A percentile compares a stretch with the other conserved stretches of the same genome.
Evolutionary conservation across 148 eudicot genomes (phyloP).

Genomic region (Nepenthes mirabilis): DNA sequence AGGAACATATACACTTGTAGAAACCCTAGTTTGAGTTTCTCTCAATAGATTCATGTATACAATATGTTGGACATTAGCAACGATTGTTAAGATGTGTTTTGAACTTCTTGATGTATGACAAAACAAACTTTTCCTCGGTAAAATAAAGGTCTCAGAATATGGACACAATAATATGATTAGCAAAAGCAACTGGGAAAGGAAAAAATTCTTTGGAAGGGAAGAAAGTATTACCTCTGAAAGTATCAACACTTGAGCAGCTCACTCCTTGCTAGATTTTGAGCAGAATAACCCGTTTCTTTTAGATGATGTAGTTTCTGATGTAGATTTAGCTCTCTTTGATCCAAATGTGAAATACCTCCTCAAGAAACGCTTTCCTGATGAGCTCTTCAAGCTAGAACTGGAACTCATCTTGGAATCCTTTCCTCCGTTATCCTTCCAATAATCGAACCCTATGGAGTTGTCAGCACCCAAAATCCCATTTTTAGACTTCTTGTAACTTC

Average conservation of each 20-base stretch:
- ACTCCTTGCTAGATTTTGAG: conserved; percentile 70
- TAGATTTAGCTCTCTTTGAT: conserved; percentile 34
- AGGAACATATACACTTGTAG: too few species aligned
- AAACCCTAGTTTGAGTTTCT: too few species aligned
- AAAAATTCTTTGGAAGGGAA: not conserved
- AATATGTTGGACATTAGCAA: too few species aligned
- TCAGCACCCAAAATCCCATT: conserved; percentile 39
- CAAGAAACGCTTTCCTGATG: conserved; percentile 59
- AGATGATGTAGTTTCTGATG: conserved; percentile 29
- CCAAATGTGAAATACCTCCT: conserved; percentile 82
- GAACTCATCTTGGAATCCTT: conserved; percentile 40
- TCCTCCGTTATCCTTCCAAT: conserved; percentile 35
- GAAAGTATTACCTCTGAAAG: not conserved
- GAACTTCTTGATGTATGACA: too few species aligned
- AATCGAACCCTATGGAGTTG: conserved; percentile 33
- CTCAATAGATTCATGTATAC: too few species aligned
- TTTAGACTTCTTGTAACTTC: conserved; percentile 42
- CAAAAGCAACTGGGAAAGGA: too few species aligned
- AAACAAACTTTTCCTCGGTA: too few species aligned
- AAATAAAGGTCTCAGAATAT: not conserved
- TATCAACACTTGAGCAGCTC: conserved; percentile 9
- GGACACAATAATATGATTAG: not conserved
- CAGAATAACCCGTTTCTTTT: conserved; percentile 70
- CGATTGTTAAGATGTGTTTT: too few species aligned
- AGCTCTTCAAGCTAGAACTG: conserved; percentile 55